These are phyloP conservation scores for Vitellaria paradoxa DNA, from an alignment of 179 eudicot species.

Conservation along the genomic window DNA sequence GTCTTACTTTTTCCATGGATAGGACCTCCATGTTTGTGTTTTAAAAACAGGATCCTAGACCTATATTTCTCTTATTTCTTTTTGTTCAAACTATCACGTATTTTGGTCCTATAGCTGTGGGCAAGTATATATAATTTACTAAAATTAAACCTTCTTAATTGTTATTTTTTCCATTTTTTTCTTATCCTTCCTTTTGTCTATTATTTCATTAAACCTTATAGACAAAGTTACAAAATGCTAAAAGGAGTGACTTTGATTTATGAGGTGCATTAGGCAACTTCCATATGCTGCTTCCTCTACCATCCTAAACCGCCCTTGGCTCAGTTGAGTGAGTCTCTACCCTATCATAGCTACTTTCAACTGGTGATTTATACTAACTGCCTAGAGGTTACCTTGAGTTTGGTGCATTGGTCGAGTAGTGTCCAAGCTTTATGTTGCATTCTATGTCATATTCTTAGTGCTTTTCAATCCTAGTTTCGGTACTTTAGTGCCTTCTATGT, in stretches of 20 bases:
- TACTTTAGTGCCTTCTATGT: too few species aligned
- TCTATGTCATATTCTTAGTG: too few species aligned
- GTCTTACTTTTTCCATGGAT: not conserved
- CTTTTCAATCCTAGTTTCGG: too few species aligned
- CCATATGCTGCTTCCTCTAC: too few species aligned
- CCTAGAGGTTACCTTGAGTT: too few species aligned
- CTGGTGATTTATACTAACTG: too few species aligned
- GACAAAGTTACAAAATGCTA: not conserved
- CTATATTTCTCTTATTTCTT: not conserved
- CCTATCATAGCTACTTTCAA: too few species aligned
- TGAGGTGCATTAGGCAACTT: not conserved
- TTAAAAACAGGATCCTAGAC: not conserved
- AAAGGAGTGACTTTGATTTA: not conserved
- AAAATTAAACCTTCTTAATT: constrained; percentile 7
- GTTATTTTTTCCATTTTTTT: not conserved
- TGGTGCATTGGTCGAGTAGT: too few species aligned
- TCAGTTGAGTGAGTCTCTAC: too few species aligned
- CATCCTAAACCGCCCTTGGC: too few species aligned
- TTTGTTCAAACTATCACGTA: not conserved
- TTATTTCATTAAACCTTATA: constrained; percentile 1
- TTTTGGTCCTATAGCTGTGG: not conserved
- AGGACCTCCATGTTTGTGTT: not conserved
- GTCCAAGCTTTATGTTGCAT: too few species aligned
- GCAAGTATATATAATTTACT: not conserved
- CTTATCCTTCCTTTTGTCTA: not conserved